phyloP scores from a whole-genome alignment of 441 rosid species.

The Corymbia citriodora region DNA sequence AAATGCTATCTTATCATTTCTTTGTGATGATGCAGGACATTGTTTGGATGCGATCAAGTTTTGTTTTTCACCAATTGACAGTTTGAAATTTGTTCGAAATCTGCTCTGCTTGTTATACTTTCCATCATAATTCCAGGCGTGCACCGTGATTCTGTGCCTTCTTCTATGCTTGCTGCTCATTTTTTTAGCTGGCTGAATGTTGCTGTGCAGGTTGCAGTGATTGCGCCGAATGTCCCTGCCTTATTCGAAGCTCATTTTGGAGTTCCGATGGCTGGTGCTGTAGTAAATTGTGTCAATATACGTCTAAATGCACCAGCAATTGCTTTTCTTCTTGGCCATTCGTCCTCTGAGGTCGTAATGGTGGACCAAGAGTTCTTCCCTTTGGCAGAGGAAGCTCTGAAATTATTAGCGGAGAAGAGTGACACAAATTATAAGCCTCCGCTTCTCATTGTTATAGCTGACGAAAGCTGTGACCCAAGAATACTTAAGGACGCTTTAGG shows the following conservation, averaged over 20 bases:
- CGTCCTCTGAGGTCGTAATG: slow-evolving; percentile 53
- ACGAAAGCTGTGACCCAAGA: slow-evolving; percentile 60
- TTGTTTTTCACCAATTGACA: not conserved
- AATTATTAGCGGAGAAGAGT: slow-evolving; percentile 43
- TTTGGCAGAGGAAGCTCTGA: slow-evolving; percentile 67
- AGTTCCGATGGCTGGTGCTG: slow-evolving; percentile 92
- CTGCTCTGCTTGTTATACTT: not conserved
- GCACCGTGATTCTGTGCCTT: not conserved
- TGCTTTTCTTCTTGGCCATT: slow-evolving; percentile 81
- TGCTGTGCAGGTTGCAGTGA: slow-evolving; percentile 51
- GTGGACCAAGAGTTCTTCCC: slow-evolving; percentile 81
- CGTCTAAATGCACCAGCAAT: slow-evolving; percentile 65
- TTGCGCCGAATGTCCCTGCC: slow-evolving; percentile 94
- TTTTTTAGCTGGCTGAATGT: not conserved
- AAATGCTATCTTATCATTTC: not conserved
- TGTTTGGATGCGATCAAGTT: not conserved
- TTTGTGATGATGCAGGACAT: not conserved
- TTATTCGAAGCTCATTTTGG: slow-evolving; percentile 86
- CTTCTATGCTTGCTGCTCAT: not conserved
- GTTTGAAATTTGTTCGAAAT: not conserved
- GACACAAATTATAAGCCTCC: slow-evolving; percentile 44
- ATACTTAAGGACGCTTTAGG: slow-evolving; percentile 44
- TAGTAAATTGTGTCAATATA: slow-evolving; percentile 60
- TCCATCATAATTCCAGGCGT: not conserved
- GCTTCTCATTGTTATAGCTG: slow-evolving; percentile 65